These are phyloP conservation scores for Neurospora sp. DNA, from an alignment of 495 filamentous ascomycete genomes.

Conservation along the genomic window DNA sequence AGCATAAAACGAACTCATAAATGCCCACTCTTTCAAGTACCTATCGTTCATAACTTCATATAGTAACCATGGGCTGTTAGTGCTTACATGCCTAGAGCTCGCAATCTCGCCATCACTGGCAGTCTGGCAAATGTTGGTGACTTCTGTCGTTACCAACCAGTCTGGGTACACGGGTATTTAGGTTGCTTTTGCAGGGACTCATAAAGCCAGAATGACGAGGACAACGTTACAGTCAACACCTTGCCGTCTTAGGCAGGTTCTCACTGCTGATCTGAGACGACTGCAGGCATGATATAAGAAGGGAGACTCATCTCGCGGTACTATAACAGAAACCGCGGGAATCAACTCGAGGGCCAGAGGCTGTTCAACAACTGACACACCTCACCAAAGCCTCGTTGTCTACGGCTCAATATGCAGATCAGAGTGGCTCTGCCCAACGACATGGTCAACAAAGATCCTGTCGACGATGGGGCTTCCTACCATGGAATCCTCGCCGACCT, in stretches of 20 bases:
- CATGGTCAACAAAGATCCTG: background rate
- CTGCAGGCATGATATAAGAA: background rate
- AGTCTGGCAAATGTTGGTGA: background rate
- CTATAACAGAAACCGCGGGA: too few relatives aligned
- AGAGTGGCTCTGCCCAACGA: background rate
- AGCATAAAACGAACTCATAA: too few relatives aligned
- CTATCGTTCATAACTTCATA: background rate
- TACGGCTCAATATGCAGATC: background rate
- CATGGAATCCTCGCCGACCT: constrained; percentile 13
- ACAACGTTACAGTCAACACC: background rate
- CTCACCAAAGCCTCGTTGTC: background rate
- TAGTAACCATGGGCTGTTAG: background rate
- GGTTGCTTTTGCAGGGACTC: background rate
- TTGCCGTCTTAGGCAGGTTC: background rate
- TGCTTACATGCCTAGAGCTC: background rate
- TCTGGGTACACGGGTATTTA: background rate
- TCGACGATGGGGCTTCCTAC: background rate
- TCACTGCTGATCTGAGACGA: background rate
- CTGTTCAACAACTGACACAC: background rate
- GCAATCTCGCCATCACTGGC: background rate
- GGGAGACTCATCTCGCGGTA: too few relatives aligned
- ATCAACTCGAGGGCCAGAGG: background rate
- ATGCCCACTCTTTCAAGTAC: too few relatives aligned
- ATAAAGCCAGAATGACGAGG: background rate
- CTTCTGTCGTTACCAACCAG: background rate